Percentiles rank a stretch among this genome's conserved stretches.
Conservation (phyloP, 2,329 filamentous ascomycete genomes). For the Colletotrichum sp. region DNA sequence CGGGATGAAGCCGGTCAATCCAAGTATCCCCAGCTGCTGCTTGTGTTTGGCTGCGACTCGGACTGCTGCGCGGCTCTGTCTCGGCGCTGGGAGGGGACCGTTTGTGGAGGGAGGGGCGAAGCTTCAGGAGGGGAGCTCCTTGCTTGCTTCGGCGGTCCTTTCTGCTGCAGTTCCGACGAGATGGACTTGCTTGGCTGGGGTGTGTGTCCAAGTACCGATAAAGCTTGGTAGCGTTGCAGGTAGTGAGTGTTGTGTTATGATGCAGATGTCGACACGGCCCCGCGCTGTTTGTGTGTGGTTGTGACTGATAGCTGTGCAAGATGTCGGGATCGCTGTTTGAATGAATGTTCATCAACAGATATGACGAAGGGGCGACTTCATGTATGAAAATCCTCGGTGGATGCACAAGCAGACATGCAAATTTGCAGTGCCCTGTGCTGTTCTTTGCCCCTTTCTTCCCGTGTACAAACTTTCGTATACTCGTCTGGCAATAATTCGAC, state of each 20-base stretch:
- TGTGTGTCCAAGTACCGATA: not conserved
- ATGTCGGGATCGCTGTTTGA: not conserved
- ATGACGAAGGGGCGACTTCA: not conserved
- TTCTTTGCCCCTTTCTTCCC: not conserved
- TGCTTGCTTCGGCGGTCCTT: not conserved
- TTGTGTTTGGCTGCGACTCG: not conserved
- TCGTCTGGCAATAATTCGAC: not conserved
- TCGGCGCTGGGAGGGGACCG: not conserved
- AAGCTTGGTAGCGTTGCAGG: not conserved
- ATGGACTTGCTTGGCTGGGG: not conserved
- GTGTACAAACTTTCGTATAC: not conserved
- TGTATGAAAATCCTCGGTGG: not conserved
- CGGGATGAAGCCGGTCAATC: not conserved
- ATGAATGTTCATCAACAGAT: not conserved
- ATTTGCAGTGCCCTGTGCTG: not conserved
- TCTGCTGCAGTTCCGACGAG: not conserved
- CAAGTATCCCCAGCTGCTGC: not conserved
- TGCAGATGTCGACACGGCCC: not conserved
- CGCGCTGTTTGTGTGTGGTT: not conserved
- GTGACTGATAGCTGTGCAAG: not conserved
- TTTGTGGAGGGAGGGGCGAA: not conserved
- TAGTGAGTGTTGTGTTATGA: too few relatives aligned
- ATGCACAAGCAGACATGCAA: not conserved
- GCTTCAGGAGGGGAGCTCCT: constrained; percentile 4
- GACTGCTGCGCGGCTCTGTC: constrained; percentile 13